These are phyloP conservation scores for Cladosporium sp. DNA, from an alignment of 2,329 filamentous ascomycete genomes.

Conservation along the genomic window DNA sequence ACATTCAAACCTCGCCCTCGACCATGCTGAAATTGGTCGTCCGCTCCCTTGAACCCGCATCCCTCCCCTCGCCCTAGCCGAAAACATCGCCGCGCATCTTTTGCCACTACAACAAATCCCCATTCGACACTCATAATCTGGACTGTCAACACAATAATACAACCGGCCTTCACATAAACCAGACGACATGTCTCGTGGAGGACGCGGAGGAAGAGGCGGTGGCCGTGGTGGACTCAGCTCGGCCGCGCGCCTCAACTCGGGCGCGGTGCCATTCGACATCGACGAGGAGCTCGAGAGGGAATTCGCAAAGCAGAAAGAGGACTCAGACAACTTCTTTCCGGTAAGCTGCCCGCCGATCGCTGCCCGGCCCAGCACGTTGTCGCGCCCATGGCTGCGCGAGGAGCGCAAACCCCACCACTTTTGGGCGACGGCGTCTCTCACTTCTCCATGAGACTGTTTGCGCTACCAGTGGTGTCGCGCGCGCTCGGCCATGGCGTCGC, in stretches of 20 bases:
- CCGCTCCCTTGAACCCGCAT: not conserved
- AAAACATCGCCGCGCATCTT: not conserved
- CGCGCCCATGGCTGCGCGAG: not conserved
- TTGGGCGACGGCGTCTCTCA: not conserved
- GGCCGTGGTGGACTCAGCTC: slow-evolving; percentile 10
- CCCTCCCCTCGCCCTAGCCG: not conserved
- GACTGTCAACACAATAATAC: not conserved
- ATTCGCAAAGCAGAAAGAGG: slow-evolving; percentile 10
- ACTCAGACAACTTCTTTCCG: slow-evolving; percentile 8
- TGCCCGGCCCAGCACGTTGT: not conserved
- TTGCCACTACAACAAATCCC: not conserved
- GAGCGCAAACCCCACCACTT: not conserved
- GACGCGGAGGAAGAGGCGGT: slow-evolving; percentile 8
- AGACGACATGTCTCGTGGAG: slow-evolving; percentile 8
- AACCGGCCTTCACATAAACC: not conserved
- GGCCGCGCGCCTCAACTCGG: slow-evolving; percentile 5
- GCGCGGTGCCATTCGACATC: slow-evolving; percentile 9
- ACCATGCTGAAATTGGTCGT: slow-evolving; percentile 2
- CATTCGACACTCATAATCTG: not conserved
- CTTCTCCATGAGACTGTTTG: not conserved
- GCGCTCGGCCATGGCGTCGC: slow-evolving; percentile 5
- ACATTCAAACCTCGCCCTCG: not conserved
- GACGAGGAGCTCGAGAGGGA: slow-evolving; percentile 11
- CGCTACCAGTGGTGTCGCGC: not conserved
- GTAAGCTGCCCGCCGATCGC: slow-evolving; percentile 6